Evolutionary conservation across 1,139 yeast genomes (phyloP), one percentile per base, ranked within the genome.

Genomic region (Blastobotrys capitulatus): DNA sequence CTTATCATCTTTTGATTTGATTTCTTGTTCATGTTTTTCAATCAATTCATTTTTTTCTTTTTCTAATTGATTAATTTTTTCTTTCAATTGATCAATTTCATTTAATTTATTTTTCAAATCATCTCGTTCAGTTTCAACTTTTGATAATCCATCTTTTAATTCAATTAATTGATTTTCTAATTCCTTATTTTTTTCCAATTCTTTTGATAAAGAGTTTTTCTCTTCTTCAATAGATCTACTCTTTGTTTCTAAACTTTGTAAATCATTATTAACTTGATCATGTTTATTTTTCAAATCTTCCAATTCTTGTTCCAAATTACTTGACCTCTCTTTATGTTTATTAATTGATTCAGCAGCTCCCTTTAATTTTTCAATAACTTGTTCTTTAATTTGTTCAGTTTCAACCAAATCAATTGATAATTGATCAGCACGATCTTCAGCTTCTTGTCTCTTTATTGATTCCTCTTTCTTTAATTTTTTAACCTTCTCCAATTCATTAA

Each of bases 271-370:
- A 37, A 9, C 20, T 37, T 13, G 4, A 22, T 22, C 25, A 22
- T 22, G 25, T 22, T 22, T 13, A 15, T 4, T 22, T 26, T 19
- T n/a, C 9, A 26, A 38, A 12, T 38, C 13, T 19, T 20, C 27
- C 8, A 51, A 29, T 15, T 44, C 34, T 16, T 48, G 18, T 18
- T 54, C 44, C 41, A 39, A 20, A 13, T 45, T 48, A 3, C 19
- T 26, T 9, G 25, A 20, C 9, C 31, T 19, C 7, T 22, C 2
- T 36, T 48, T 45, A 18, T 44, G 44, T 7, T 37, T 60, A 19
- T 60, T 61, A 37, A 62, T 60, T 42, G 60, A 64, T 15, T 50
- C 52, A 6, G 66, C 68, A 20, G 68, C 63, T n/a, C 56, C 52
- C 20, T 60, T 63, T 12, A 62, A 59, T 51, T 67, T 65, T 16